Base-by-base conservation (phyloP, 768 basidiomycete genomes). In the Astraeus odoratus region DNA sequence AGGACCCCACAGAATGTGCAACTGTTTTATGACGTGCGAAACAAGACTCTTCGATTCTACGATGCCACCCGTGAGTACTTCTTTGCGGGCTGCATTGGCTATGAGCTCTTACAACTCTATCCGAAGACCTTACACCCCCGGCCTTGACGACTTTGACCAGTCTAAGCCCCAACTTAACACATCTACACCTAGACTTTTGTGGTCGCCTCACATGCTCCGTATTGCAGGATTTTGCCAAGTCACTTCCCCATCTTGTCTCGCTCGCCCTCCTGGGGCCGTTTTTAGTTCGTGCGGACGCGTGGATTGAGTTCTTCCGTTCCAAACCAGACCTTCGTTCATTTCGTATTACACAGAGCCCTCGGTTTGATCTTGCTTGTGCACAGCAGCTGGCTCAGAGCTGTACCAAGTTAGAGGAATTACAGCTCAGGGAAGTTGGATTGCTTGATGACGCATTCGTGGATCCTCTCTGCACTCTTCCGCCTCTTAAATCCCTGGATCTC, bases 191-290 rank as follows among this genome's bases (percentile, higher is more conserved):
- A 15, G 85, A 92, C 55, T 81, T 80, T 52, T 97, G 94, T 51
- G 95, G 95, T 4, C 80, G 83, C 26, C 74, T 98, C 47, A 75
- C 85, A 43, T 77, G 83, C 51, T 49, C 67, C 0, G 77, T 81
- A 31, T 64, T 89, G 38, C 56, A 64, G 13, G 61, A 75, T 20
- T 87, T 89, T 74, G 72, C 72, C 33, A 70, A 64, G 4, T 73
- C 75, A 0, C 72, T 99, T 24, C 81, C 78, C 2, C 60, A 76
- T 12, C 76, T 99, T 31, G 74, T 67, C 4, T 77, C 78, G 26
- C 55, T 99, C 12, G 82, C 85, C 60, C 83, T 99, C 13, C 78
- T 89, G 10, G 95, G 87, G 0, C 92, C 92, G 2, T 93, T 90
- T 65, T 80, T 92, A 19, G 84, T 96, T 27, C 80, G 82, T 18